Percentiles rank a stretch among this genome's conserved stretches.
These are phyloP conservation scores for Mycena crocata DNA, from an alignment of 768 basidiomycete genomes.

Conservation along the genomic window DNA sequence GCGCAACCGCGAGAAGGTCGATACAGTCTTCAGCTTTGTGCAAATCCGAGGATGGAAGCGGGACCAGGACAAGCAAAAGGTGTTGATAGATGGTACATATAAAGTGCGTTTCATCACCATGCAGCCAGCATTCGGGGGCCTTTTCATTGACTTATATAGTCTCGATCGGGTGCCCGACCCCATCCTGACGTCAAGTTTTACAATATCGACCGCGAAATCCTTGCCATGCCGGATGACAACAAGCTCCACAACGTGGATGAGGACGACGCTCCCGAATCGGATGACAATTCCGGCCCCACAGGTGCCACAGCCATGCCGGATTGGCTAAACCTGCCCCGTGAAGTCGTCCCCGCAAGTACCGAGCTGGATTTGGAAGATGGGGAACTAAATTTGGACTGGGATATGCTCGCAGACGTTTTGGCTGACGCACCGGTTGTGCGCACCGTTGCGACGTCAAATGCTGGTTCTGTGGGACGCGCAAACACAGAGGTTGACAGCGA, in stretches of 20 bases:
- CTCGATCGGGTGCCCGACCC: constrained; percentile 34
- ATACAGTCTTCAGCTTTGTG: constrained; percentile 39
- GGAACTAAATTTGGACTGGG: not conserved
- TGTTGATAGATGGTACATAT: not conserved
- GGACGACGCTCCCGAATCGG: not conserved
- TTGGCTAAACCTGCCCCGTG: not conserved
- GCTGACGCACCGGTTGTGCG: not conserved
- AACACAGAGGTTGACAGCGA: not conserved
- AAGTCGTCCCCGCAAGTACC: not conserved
- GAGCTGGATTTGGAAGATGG: not conserved
- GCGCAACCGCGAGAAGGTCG: constrained; percentile 41
- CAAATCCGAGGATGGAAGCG: constrained; percentile 37
- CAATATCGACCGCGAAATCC: constrained; percentile 36
- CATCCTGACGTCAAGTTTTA: constrained; percentile 39
- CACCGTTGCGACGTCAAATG: too few relatives aligned
- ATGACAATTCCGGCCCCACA: not conserved
- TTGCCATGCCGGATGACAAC: too few relatives aligned
- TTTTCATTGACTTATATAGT: constrained; percentile 9
- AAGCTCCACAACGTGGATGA: constrained; percentile 35
- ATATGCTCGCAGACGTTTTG: not conserved
- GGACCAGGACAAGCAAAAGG: constrained; percentile 12
- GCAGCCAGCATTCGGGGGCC: too few relatives aligned
- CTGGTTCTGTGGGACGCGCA: not conserved
- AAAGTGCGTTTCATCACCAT: not conserved
- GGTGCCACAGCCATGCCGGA: not conserved